Base-by-base conservation (phyloP, 352 stramenopile genomes). In the Nothophytophthora sp. region DNA sequence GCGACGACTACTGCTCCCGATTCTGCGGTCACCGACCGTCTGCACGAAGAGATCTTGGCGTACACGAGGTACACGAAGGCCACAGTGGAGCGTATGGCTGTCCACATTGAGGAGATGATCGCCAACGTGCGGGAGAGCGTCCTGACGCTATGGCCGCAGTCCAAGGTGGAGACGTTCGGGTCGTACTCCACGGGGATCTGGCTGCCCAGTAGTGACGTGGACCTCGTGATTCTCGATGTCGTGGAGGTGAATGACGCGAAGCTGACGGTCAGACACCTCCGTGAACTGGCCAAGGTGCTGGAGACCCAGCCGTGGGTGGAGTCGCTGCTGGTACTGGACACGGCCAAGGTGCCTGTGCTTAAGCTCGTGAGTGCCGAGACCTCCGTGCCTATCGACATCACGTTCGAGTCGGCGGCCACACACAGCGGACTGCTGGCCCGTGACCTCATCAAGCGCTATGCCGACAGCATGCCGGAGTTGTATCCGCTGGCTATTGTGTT, bases 401-500 rank as follows among this genome's bases (percentile, higher is more conserved):
- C 85, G 16, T 93, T 95, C 32, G 82, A 93, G 52, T 89, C 82
- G 11, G 70, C 81, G 11, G 67, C 83, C 5, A 95, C 85, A 1
- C 85, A 95, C 50, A 93, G 82, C 35, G 85, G 85, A 8, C 69
- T 95, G 18, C 59, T 93, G 29, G 85, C 85, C 15, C 76, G 83
- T 6, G 85, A 95, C 45, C 60, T 97, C 4, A 89, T 96, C 40
- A 92, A 91, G 53, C 73, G 76, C 6, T 90, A 96, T 29, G 82
- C 82, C 0, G 75, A 90, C 28, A 80, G 79, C 27, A 79, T 96
- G 45, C 87, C 87, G 7, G 86, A 96, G 55, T 71, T 97, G 5
- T 95, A 96, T 32, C 90, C 90, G 1, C 53, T 97, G 10, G 84
- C 85, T 0, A 83, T 97, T 46, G 76, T 97, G 2, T 87, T 97